Percentiles rank a stretch among this genome's conserved stretches.
Evolutionary conservation across 176 grass and related monocot genomes (phyloP).

Genomic region (Secale cereale): DNA sequence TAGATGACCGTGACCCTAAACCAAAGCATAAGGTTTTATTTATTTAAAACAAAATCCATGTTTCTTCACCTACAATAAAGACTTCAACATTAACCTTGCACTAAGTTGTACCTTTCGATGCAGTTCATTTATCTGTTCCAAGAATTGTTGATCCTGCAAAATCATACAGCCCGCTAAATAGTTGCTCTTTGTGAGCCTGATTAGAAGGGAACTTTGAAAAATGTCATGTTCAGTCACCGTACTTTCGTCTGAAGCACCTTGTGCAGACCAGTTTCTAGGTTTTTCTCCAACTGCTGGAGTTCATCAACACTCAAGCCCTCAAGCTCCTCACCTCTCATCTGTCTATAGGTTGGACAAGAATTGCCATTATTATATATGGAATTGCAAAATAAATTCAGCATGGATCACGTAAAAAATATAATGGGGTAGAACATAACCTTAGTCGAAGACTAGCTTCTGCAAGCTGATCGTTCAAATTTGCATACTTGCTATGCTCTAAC

Average conservation of each 20-base stretch:
- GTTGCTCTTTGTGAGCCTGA: background rate
- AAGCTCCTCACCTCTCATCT: slow-evolving; percentile 98
- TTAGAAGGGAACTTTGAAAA: background rate
- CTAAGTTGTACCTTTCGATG: slow-evolving; percentile 59
- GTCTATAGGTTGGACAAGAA: slow-evolving; percentile 43
- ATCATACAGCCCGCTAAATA: slow-evolving; percentile 16
- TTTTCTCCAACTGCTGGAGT: slow-evolving; percentile 84
- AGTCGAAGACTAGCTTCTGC: slow-evolving; percentile 71
- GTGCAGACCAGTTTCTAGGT: slow-evolving; percentile 67
- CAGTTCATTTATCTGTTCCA: slow-evolving; percentile 77
- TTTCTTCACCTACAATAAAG: background rate
- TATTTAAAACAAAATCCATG: background rate
- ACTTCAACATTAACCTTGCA: background rate
- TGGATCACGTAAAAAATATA: slow-evolving; percentile 3
- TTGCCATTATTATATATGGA: slow-evolving; percentile 12
- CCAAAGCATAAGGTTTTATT: background rate
- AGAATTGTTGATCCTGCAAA: slow-evolving; percentile 72
- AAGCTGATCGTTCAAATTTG: slow-evolving; percentile 79
- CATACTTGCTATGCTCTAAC: slow-evolving; percentile 78
- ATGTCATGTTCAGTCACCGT: background rate
- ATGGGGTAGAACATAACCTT: slow-evolving; percentile 45
- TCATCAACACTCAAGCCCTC: slow-evolving; percentile 74
- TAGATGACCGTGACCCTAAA: background rate
- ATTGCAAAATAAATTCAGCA: background rate
- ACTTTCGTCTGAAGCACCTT: slow-evolving; percentile 86